Base-by-base conservation (phyloP, 2,329 filamentous ascomycete species). In the Clonostachys sp. region DNA sequence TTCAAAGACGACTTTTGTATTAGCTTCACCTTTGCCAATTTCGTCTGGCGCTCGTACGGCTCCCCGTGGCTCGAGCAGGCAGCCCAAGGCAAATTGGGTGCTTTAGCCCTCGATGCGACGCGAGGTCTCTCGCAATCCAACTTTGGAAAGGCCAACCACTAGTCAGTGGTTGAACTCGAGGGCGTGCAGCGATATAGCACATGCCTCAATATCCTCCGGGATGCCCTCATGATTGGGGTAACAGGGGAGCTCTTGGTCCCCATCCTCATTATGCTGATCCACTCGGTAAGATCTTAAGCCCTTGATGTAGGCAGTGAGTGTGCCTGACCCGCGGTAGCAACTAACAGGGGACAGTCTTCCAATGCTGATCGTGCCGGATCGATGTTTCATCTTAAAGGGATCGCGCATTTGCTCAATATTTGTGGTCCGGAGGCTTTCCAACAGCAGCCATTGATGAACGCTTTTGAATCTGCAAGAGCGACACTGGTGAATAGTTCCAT, bases 1-100 rank as follows among this genome's bases (percentile, higher is more conserved):
- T 54, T 54, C 18, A 46, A 54, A 44, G 52, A 48, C 10, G 52
- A 54, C 34, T 53, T 54, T 43, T 54, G 52, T 41, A 48, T 53
- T 24, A 48, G 51, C 0, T 54, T 54, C 38, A 54, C 51, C 51
- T 54, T 54, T 36, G 47, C 52, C 33, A 54, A 54, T 12, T 54
- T 54, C 30, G 47, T 54, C 14, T 54, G 52, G 52, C 46, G 52
- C 18, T 51, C 51, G 3, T 54, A 54, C 30, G 51, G 52, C 4
- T 42, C 45, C 7, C 45, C 45, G 5, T 54, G 52, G 52, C 44
- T 54, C 8, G 48, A 53, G 14, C 51, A 51, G 18, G 52, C 52
- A 5, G 52, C 52, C 1, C 44, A 49, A 14, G 52, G 52, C 8
- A 54, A 50, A 36, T 48, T 54, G 6, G 52, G 52, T 2, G 20